phyloP scores from a whole-genome alignment of 2,329 filamentous ascomycete genomes.

The Neophaeococcomyces mojaviensis region DNA sequence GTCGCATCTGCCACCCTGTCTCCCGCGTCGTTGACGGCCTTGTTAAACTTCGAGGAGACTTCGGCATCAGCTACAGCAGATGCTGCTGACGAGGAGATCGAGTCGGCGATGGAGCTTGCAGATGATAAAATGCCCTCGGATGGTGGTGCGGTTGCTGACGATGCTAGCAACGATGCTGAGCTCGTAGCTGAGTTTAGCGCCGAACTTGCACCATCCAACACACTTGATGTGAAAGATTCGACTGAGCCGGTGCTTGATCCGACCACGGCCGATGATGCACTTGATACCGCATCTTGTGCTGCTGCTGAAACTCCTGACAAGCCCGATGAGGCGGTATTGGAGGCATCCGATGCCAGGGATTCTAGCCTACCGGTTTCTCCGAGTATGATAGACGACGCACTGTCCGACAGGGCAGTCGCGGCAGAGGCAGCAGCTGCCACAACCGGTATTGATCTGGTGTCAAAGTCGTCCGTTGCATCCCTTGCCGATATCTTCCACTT shows the following conservation, averaged over 20 bases:
- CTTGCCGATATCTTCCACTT: conserved; percentile 71
- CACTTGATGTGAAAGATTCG: conserved; percentile 24
- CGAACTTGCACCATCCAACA: conserved; percentile 12
- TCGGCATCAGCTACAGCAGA: conserved; percentile 7
- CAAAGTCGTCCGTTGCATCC: conserved; percentile 73
- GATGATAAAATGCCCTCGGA: conserved; percentile 7
- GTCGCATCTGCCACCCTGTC: neutral
- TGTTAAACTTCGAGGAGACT: neutral
- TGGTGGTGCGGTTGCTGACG: conserved; percentile 9
- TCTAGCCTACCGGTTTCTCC: conserved; percentile 24
- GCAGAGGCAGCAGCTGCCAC: conserved; percentile 39
- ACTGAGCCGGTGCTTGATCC: conserved; percentile 8
- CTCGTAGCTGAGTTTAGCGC: neutral
- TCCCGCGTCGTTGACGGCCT: conserved; percentile 1
- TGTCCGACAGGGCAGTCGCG: conserved; percentile 18
- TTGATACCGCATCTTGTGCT: neutral
- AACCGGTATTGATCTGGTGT: conserved; percentile 53
- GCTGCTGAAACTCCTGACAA: neutral
- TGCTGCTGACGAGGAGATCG: conserved; percentile 12
- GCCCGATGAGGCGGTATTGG: conserved; percentile 11
- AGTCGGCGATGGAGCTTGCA: conserved; percentile 10
- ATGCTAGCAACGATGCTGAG: conserved; percentile 5
- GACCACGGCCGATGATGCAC: conserved; percentile 10
- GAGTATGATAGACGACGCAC: conserved; percentile 22
- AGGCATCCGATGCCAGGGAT: conserved; percentile 26